Base-by-base conservation (phyloP, 129 eudicot species). In the Saposhnikovia divaricata region DNA sequence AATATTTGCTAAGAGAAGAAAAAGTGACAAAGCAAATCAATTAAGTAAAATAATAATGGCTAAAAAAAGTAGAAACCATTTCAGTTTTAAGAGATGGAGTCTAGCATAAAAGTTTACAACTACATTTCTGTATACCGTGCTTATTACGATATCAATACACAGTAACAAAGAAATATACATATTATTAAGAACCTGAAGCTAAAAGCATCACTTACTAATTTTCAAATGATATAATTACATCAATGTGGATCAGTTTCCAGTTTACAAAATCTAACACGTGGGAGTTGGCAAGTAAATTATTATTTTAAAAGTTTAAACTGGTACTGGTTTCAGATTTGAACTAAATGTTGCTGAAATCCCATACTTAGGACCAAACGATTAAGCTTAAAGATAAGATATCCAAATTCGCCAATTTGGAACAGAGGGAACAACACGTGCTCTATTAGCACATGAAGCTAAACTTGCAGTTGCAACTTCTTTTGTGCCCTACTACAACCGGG, bases 271-370 rank as follows among this genome's bases (percentile, higher is more conserved):
- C 28, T 7, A 69, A 69, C 23, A 38, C 11, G 37, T 69, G 23
- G 43, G 74, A 69, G 74, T 37, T 15, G 74, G 8, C 27, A 70
- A 38, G 6, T 38, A 37, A 34, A 38, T 18, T 70, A 37, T 18
- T 70, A 70, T 70, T 18, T 70, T 70, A 40, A 70, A 70, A 70
- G 75, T 38, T 70, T 15, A 70, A 55, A 70, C 10, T 37, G 25
- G n/a, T 38, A 31, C 9, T 1, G 45, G 42, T 31, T 38, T 34
- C 75, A 70, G 23, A 23, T 38, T 38, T 38, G 25, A 12, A 63
- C 70, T 25, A 63, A 63, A 63, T 4, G 38, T 63, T 63, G 14
- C 70, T 63, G 15, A 63, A 61, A n/a, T 27, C 70, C 16, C 70
- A 27, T 3, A 63, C 70, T 9, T 63, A 10, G 70, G 70, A 27